Base-by-base conservation (phyloP, 1,284 basidiomycete genomes). In the Irpex rosettiformis region DNA sequence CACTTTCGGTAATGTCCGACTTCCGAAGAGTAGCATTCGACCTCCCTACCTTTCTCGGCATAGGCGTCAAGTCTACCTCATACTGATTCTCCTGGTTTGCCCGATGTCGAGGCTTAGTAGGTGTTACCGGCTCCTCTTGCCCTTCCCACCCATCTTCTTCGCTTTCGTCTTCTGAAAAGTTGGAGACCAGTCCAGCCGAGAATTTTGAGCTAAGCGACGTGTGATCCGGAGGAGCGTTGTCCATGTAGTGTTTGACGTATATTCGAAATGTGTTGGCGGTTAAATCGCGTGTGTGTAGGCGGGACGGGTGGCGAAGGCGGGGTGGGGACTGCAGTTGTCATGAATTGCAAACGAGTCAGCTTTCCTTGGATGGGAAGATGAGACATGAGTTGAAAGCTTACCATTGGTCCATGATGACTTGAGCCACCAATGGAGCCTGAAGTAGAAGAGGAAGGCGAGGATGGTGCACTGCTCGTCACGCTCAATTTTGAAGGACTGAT, bases 171-270 rank as follows among this genome's bases (percentile, higher is more conserved):
- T 58, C 40, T 3, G 54, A 43, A n/a, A 51, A 47, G 13, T 47
- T 25, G 21, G 25, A 52, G 21, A 33, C 30, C 30, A 8, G 25
- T 3, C n/a, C 30, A 27, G 25, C 11, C 7, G 24, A 40, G 11
- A 18, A n/a, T 27, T 7, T n/a, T 25, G 52, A 8, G 6, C 52
- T 27, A 13, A 18, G 0, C 5, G 6, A 48, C 6, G 24, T n/a
- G n/a, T n/a, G 6, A 7, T 61, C 57, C 6, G 62, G 61, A 0
- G 68, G 66, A 0, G 67, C 67, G 49, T 84, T 77, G 65, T 88
- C 84, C 84, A 91, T 86, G 69, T 84, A 91, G 62, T 91, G 84
- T 63, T 88, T 89, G 60, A 91, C 64, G 65, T 91, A 90, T 45
- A 89, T 80, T 10, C 86, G 79, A 68, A 91, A 89, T 0, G 83